Evolutionary conservation across 352 stramenopile species (phyloP), one percentile per base, ranked within the genome.

Genomic region (Phytophthora cryptogea): DNA sequence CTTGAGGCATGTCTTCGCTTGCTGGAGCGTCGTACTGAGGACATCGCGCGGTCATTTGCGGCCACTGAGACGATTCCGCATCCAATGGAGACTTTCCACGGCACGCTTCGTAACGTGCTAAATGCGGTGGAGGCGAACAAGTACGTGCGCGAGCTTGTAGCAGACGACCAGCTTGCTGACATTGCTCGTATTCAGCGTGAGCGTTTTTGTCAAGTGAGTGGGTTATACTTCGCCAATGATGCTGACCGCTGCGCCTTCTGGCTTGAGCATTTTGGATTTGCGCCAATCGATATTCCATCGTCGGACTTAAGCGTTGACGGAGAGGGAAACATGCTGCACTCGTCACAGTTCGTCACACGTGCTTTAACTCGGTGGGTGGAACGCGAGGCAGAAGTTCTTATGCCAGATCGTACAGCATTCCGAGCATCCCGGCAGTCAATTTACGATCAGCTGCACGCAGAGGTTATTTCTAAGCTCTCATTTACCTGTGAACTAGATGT

Each of bases 171-270:
- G 39, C 66, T 86, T 47, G 65, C 74, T 32, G 70, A 83, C 28
- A 78, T 94, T 46, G 66, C 76, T 26, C 65, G 67, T 30, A 84
- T 86, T 43, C 84, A 94, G 56, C 71, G 64, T 14, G 68, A 86
- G 27, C 68, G 82, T 2, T 94, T 92, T 56, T 92, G 83, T 42
- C 79, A 88, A 41, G 83, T 91, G 11, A 89, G 72, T 47, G 85
- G 84, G 0, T 66, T 86, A 13, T 94, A 88, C 59, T 94, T 94
- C 30, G 60, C 54, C 0, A 79, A 68, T 7, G 45, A 77, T 13
- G 63, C 45, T 0, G 78, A 76, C 17, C 80, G 80, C 13, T 66
- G 61, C 20, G 63, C 54, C 2, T 91, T 83, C 57, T 94, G 83
- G 85, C 49, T 74, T 4, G 52, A 80, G 32, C 79, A 94, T 27